phyloP scores from a whole-genome alignment of 192 early-diverging fungal genomes.

The Thoreauomyces humboldtii region DNA sequence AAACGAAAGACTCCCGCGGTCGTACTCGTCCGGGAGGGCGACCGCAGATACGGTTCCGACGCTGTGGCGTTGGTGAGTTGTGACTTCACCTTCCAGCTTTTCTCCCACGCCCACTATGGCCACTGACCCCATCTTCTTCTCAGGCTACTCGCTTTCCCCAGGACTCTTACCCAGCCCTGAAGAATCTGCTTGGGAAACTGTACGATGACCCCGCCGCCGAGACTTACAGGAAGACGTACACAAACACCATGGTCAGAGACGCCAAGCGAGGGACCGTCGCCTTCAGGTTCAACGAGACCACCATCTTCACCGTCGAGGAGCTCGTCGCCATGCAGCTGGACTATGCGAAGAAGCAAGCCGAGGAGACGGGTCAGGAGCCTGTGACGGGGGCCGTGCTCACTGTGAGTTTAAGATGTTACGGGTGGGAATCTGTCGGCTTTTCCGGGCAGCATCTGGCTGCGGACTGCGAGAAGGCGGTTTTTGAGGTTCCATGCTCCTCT shows the following conservation, averaged over 20 bases:
- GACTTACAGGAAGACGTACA: constrained; percentile 73
- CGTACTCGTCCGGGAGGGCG: constrained; percentile 72
- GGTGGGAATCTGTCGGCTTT: too few species aligned
- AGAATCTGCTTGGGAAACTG: constrained; percentile 76
- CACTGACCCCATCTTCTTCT: not conserved
- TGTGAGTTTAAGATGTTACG: constrained; percentile 41
- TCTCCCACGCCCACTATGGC: constrained; percentile 3
- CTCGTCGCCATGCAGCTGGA: constrained; percentile 91
- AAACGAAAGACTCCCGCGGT: constrained; percentile 90
- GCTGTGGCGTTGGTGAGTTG: constrained; percentile 65
- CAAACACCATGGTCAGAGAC: constrained; percentile 76
- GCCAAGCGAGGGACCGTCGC: constrained; percentile 60
- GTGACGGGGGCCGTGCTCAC: constrained; percentile 91
- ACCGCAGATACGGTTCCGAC: constrained; percentile 87
- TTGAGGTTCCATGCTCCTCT: too few species aligned
- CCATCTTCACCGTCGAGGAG: constrained; percentile 74
- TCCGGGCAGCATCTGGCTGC: too few species aligned
- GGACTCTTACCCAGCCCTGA: constrained; percentile 77
- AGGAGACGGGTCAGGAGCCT: constrained; percentile 62
- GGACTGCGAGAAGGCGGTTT: too few species aligned
- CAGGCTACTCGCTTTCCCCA: constrained; percentile 81
- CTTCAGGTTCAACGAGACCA: constrained; percentile 65
- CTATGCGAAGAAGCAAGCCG: constrained; percentile 82
- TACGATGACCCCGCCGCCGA: constrained; percentile 66
- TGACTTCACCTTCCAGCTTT: not conserved